Base-by-base conservation (phyloP, 169 alveolate genomes). In the Theileria parva region DNA sequence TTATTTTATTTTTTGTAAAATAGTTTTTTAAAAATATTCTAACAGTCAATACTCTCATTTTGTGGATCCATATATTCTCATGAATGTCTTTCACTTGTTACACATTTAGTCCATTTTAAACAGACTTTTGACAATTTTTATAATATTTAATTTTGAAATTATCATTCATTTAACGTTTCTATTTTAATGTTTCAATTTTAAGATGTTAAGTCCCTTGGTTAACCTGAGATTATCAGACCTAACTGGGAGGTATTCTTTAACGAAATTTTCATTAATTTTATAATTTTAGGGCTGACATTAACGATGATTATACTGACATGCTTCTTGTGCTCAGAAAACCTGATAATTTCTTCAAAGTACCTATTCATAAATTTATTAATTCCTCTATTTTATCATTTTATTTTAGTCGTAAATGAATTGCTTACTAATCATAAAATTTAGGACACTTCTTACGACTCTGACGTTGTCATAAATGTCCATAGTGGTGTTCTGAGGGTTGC, bases 401-500 rank as follows among this genome's bases (percentile, higher is more conserved):
- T 21, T 2, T 51, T 72, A 65, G 12, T 21, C 6, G 3, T 9
- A 37, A 65, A 39, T 25, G 17, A 44, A 25, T 65, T 21, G 74
- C 1, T 65, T 57, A 6, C 13, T 57, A 57, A 21, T 57, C 9
- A 32, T 44, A 12, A 21, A 37, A 21, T 44, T n/a, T 75, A 63
- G 83, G 83, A 21, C 25, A 12, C 28, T 27, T 32, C 53, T 6
- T 37, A 23, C 8, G 66, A 63, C 50, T 15, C 60, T 19, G 88
- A 81, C 37, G 63, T 75, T 11, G 79, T 81, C 17, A 74, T 81
- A 11, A 81, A 81, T 48, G 85, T 81, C 12, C 88, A 81, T 72
- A 81, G 81, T 23, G 88, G 88, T 30, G 80, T 81, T 19, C 61
- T 81, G 34, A 66, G 88, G 5, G 88, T 81, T 13, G 88, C 88